Evolutionary conservation across 2,329 filamentous ascomycete species (phyloP), one percentile per base, ranked within the genome.

Genomic region (Calonectria montana): DNA sequence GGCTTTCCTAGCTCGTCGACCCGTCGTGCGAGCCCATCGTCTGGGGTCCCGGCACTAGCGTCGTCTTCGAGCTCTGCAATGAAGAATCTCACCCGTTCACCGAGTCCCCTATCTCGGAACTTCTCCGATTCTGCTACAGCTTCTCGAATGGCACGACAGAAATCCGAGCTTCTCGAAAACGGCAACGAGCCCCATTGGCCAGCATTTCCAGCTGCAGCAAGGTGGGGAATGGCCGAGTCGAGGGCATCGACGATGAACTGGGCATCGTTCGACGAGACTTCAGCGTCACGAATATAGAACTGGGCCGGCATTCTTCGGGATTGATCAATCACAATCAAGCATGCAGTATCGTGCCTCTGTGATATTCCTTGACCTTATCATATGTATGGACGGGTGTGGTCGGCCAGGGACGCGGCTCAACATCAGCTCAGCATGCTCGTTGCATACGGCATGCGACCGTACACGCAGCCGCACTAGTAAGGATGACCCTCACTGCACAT

Each of bases 211-310:
- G 76, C 69, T 15, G 77, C 75, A 43, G 61, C 73, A 55, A 83
- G 77, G 65, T 79, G 74, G 57, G 78, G 75, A 43, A 83, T 57
- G 10, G 75, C 77, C 12, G 78, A 81, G 71, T 81, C 77, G 73
- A 82, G 81, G 57, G 79, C 80, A 29, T 76, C 75, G 35, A 79
- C 67, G 48, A 83, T 79, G 76, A 81, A 81, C 37, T 76, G 67
- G 65, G 75, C 74, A 72, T 82, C 81, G 39, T 76, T 67, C n/a
- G 69, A 72, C 45, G 69, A 67, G 39, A 65, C 64, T 23, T 65
- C 67, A 23, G 74, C 78, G 35, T 80, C 73, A 35, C 80, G 77
- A 39, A 82, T 72, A 63, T 63, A 67, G 63, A 82, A 81, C 10
- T 21, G 47, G 18, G 48, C 71, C 57, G 73, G 43, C 76, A 79